Percentiles rank a stretch among this genome's conserved stretches.
phyloP scores from a whole-genome alignment of 257 asterid genomes.

The Nicotiana paniculata region DNA sequence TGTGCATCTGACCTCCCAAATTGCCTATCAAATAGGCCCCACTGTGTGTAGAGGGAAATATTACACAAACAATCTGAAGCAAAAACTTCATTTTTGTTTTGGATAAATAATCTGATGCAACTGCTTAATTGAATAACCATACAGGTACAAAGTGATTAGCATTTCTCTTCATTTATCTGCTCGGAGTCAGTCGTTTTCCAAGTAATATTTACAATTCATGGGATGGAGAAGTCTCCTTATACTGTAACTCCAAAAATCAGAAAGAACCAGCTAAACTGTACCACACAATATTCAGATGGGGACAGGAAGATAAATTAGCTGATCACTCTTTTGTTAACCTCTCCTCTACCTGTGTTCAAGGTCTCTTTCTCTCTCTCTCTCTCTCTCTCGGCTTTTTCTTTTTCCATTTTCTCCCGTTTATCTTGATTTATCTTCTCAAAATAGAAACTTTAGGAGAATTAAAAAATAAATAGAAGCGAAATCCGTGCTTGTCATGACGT shows the following conservation, averaged over 20 bases:
- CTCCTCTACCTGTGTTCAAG: not conserved
- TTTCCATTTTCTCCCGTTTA: not conserved
- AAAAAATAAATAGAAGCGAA: not conserved
- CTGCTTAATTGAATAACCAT: not conserved
- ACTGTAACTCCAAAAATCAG: not conserved
- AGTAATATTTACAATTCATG: not conserved
- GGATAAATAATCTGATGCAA: not conserved
- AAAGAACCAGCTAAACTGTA: not conserved
- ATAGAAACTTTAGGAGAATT: not conserved
- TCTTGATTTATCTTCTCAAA: not conserved
- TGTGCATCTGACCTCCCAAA: conserved; percentile 81
- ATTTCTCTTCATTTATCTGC: not conserved
- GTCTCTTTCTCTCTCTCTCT: not conserved
- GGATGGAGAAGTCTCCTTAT: not conserved
- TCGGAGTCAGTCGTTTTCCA: not conserved
- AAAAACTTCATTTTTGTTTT: not conserved
- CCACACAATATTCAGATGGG: not conserved
- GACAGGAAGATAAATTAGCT: not conserved
- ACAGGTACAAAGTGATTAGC: not conserved
- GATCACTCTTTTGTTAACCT: not conserved
- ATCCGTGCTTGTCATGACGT: not conserved
- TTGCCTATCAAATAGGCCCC: conserved; percentile 80
- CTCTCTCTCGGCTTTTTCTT: not conserved
- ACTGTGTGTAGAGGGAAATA: conserved; percentile 32
- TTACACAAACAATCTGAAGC: not conserved